These are phyloP conservation scores for Camelina sativa DNA, from an alignment of 345 rosid species.

Conservation along the genomic window DNA sequence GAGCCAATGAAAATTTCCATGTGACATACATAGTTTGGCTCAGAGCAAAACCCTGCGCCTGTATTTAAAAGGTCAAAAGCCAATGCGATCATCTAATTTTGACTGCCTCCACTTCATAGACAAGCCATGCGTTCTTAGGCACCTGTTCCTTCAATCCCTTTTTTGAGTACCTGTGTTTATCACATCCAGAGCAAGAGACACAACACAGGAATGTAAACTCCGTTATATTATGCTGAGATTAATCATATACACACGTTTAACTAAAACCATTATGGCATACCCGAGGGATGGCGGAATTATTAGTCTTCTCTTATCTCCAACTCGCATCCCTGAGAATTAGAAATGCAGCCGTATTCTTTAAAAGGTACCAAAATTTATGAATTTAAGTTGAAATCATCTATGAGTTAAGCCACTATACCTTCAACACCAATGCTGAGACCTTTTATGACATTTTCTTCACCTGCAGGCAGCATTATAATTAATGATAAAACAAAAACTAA, in stretches of 20 bases:
- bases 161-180: conserved; percentile 52
- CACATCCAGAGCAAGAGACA: conserved; percentile 20
- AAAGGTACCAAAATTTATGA: not conserved
- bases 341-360: not conserved
- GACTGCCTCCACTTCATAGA: conserved; percentile 70
- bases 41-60: conserved; percentile 3
- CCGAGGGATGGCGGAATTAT: conserved; percentile 78
- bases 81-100: conserved; percentile 50
- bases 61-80: conserved; percentile 6
- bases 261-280: conserved; percentile 47
- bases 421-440: conserved; percentile 62
- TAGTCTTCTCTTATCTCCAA: conserved; percentile 84
- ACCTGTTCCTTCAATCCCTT: conserved; percentile 53
- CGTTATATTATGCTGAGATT: not conserved
- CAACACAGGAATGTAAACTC: conserved; percentile 1
- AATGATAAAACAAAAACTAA: not conserved
- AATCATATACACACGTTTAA: conserved; percentile 10
- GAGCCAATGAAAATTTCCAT: conserved; percentile 3
- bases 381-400: not conserved
- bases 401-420: conserved; percentile 49
- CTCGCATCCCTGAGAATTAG: conserved; percentile 70
- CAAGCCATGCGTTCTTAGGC: conserved; percentile 77
- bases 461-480: conserved; percentile 40
- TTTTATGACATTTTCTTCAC: conserved; percentile 48
- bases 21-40: not conserved